Evolutionary conservation across 345 rosid species (phyloP), one percentile per base, ranked within the genome.

Genomic region (Aquilaria malaccensis): DNA sequence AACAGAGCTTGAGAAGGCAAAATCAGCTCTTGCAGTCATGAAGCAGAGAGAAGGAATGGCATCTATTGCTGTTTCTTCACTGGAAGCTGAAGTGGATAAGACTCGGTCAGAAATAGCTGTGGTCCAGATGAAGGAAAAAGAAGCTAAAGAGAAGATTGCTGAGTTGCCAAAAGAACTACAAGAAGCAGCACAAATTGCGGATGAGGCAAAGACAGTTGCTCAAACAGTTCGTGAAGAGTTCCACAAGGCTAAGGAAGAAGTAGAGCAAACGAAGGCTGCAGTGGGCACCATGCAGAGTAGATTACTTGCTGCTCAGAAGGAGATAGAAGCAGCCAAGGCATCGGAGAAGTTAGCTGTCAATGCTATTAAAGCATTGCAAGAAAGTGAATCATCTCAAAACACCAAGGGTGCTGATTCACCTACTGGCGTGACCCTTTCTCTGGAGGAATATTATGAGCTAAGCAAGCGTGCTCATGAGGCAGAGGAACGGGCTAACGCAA

Each of bases 41-140:
- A 80, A 69, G 72, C 83, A 83, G 72, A 76, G 86, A 74, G 95
- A 90, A 81, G 97, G 89, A 65, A 79, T 82, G 86, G 94, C 94
- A 13, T 77, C 86, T 10, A 72, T 83, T 32, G 81, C 97, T 47
- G 91, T 84, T 60, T 74, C 86, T 66, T 84, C 94, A 58, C 74
- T 89, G 59, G 78, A 83, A 76, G 85, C 82, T 59, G 97, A 90
- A 65, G 63, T 90, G 52, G 88, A 87, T 56, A 76, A 63, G 53
- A 87, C 86, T 2, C 77, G 63, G 75, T 72, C 80, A 0, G 83
- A 83, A 68, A 81, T 79, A 58, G 87, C 81, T 41, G 59, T 78
- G 30, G 75, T 72, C 59, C 85, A 76, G 74, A 80, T 70, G 67
- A 83, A 77, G 58, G 95, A 79, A 65, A 79, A 80, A 70, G 90